phyloP scores from a whole-genome alignment of 2,329 filamentous ascomycete species.

The Fusarium illudens region DNA sequence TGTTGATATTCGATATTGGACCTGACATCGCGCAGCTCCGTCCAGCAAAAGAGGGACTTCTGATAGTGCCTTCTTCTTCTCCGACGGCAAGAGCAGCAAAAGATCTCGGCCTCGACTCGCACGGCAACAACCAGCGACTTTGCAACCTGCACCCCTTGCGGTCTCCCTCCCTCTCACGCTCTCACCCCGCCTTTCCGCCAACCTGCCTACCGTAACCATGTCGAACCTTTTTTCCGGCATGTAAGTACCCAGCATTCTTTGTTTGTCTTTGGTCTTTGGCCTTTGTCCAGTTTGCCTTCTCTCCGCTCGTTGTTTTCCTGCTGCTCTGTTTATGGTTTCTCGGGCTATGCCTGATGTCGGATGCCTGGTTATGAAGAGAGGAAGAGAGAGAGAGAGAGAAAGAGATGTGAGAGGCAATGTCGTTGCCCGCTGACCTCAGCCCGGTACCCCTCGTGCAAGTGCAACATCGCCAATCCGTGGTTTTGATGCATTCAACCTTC shows the following conservation, averaged over 20 bases:
- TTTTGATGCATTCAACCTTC: constrained; percentile 11
- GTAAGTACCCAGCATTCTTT: constrained; percentile 54
- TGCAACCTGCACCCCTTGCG: constrained; percentile 16
- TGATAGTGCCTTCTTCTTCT: neutral
- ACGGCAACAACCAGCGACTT: neutral
- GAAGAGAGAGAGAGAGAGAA: neutral
- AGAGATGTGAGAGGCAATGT: neutral
- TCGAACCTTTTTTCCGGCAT: constrained; percentile 70
- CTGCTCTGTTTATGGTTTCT: neutral
- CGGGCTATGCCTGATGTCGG: neutral
- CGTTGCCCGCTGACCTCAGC: constrained; percentile 1
- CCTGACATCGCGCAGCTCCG: constrained; percentile 20
- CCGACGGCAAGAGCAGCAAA: neutral
- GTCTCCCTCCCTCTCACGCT: constrained; percentile 33
- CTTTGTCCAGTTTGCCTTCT: neutral
- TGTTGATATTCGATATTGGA: constrained; percentile 34
- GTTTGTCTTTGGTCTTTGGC: constrained; percentile 3
- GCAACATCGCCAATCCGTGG: constrained; percentile 13
- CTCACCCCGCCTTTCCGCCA: constrained; percentile 34
- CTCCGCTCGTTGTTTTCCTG: neutral
- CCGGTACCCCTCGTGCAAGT: constrained; percentile 20
- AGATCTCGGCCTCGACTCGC: neutral
- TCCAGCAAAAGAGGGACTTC: constrained; percentile 1
- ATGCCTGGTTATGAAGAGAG: neutral
- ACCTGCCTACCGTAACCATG: constrained; percentile 51